Evolutionary conservation across 495 filamentous ascomycete genomes (phyloP).

Genomic region (Tuber umbilicatum): DNA sequence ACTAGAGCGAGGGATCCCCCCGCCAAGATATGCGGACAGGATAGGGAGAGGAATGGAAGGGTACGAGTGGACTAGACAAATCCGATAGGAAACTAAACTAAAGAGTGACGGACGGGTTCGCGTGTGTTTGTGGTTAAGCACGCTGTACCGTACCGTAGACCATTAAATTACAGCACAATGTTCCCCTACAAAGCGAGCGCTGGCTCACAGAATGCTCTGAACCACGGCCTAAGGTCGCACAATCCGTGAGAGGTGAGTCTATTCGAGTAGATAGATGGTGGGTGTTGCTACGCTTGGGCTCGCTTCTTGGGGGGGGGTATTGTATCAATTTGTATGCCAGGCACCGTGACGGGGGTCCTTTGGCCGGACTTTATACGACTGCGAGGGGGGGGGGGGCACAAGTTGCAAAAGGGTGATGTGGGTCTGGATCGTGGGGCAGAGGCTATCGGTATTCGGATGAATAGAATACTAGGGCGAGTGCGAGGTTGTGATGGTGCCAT

Average conservation of each 20-base stretch:
- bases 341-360: not conserved
- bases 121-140: not conserved
- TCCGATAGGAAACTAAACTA: not conserved
- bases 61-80: too few relatives aligned
- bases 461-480: not conserved
- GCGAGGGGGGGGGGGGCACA: not conserved
- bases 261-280: too few relatives aligned
- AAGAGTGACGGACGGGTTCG: not conserved
- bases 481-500: not conserved
- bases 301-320: too few relatives aligned
- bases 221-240: too few relatives aligned
- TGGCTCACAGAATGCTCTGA: too few relatives aligned
- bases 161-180: too few relatives aligned
- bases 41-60: not conserved
- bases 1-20: not conserved
- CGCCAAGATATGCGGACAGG: not conserved
- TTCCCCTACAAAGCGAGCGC: too few relatives aligned
- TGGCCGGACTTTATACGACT: not conserved
- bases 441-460: not conserved
- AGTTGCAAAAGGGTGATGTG: not conserved
- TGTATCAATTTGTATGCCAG: too few relatives aligned
- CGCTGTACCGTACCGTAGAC: too few relatives aligned
- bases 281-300: too few relatives aligned
- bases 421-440: not conserved
- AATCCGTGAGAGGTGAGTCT: too few relatives aligned